Percentiles rank a stretch among this genome's conserved stretches.
Evolutionary conservation across 352 stramenopile genomes (phyloP).

Genomic region (Phytopythium cucurbitacearum): DNA sequence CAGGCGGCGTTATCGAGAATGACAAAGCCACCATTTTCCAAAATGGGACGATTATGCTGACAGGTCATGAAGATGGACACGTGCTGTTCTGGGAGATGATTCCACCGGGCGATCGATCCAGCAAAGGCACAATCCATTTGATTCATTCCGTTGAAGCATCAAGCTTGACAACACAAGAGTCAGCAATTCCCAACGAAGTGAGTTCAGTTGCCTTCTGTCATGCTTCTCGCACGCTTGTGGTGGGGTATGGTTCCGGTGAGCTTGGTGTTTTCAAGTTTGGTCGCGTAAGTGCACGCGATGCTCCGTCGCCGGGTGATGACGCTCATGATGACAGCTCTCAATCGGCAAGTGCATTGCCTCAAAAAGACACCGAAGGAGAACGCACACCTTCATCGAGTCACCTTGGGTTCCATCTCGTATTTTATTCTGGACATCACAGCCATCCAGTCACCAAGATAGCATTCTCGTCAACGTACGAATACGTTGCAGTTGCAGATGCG

Average conservation of each 20-base stretch:
- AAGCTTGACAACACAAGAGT: background rate
- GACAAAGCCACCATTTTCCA: conserved; percentile 20
- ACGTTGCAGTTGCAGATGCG: conserved; percentile 48
- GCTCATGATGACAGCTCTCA: too few relatives aligned
- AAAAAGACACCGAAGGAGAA: too few relatives aligned
- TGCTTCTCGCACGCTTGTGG: conserved; percentile 35
- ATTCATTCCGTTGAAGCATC: conserved; percentile 46
- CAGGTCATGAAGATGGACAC: conserved; percentile 45
- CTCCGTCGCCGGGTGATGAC: background rate
- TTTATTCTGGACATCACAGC: conserved; percentile 51
- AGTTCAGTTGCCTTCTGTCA: conserved; percentile 46
- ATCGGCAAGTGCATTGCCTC: too few relatives aligned
- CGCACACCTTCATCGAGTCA: background rate
- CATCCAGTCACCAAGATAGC: conserved; percentile 44
- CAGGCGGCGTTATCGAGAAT: conserved; percentile 14
- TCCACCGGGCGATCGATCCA: conserved; percentile 36
- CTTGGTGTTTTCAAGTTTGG: conserved; percentile 49
- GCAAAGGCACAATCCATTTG: conserved; percentile 48
- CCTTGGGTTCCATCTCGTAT: background rate
- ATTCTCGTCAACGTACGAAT: conserved; percentile 45
- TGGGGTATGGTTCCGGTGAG: conserved; percentile 53
- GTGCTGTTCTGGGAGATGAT: conserved; percentile 65
- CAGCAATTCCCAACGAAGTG: conserved; percentile 14
- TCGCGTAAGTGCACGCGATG: conserved; percentile 9
- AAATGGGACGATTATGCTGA: conserved; percentile 51